Conservation (phyloP, 139 green algal genomes). For the Coelastrella sp. region DNA sequence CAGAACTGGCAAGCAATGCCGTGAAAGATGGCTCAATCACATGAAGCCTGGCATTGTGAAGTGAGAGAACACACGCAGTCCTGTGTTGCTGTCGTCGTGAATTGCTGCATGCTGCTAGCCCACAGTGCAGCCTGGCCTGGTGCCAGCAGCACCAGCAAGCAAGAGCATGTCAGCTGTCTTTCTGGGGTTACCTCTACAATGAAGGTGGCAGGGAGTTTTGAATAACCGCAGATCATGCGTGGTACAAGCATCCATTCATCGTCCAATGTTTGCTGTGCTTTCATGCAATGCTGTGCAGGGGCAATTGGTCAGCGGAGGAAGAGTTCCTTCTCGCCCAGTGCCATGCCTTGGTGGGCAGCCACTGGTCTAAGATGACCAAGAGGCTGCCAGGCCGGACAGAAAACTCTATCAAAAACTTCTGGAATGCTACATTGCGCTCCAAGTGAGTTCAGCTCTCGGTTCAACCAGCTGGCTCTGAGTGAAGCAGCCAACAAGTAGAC, state of each 20-base stretch:
- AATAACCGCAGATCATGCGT: too few relatives aligned
- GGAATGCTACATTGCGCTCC: conserved; percentile 64
- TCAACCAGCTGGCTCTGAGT: too few relatives aligned
- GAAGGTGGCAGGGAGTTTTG: too few relatives aligned
- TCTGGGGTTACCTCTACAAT: too few relatives aligned
- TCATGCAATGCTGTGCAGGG: conserved; percentile 6
- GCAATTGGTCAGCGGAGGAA: conserved; percentile 47
- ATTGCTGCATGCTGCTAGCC: too few relatives aligned
- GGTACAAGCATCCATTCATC: too few relatives aligned
- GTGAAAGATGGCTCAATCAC: conserved; percentile 60
- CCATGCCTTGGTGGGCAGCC: conserved; percentile 49
- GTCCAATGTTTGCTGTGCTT: too few relatives aligned
- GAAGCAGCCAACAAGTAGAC: too few relatives aligned
- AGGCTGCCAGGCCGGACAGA: conserved; percentile 75
- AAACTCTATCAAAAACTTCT: conserved; percentile 87
- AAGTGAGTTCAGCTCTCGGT: conserved; percentile 37
- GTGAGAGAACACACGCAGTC: neutral
- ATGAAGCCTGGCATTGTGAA: conserved; percentile 52
- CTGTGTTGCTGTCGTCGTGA: too few relatives aligned
- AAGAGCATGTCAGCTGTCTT: too few relatives aligned
- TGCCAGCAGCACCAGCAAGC: too few relatives aligned
- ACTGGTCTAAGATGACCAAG: conserved; percentile 62
- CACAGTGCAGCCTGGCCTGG: too few relatives aligned
- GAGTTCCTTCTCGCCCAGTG: conserved; percentile 52
- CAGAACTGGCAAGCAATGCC: conserved; percentile 60